Conservation (phyloP, 108 stramenopile genomes). For the Nannochloropsis salina region DNA sequence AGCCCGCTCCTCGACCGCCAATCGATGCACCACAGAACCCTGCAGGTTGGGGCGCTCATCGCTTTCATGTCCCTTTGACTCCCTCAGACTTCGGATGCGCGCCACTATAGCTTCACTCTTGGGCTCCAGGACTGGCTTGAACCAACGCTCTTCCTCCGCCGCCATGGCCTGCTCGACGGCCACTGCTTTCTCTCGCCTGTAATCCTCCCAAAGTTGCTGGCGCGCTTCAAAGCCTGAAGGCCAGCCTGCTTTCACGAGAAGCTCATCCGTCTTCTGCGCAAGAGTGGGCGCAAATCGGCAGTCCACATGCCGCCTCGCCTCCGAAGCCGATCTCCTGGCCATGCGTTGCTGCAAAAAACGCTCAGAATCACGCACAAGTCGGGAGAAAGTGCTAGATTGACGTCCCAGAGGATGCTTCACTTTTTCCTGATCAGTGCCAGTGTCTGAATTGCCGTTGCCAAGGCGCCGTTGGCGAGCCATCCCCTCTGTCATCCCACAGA, state of each 20-base stretch:
- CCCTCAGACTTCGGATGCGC: neutral
- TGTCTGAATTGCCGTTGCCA: neutral
- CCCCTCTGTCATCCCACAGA: neutral
- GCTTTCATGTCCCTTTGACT: neutral
- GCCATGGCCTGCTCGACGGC: neutral
- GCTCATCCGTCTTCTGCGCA: neutral
- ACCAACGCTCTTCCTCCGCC: neutral
- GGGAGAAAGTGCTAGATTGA: neutral
- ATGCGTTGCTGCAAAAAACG: slow-evolving; percentile 7
- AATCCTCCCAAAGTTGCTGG: neutral
- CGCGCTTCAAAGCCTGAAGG: slow-evolving; percentile 14
- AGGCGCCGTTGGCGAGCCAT: slow-evolving; percentile 10
- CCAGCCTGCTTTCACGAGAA: neutral
- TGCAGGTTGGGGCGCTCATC: neutral
- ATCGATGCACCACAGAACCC: neutral
- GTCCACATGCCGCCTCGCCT: neutral
- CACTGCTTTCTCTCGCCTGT: neutral
- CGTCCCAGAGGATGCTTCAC: too few species aligned
- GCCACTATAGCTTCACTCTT: neutral
- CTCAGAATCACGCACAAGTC: neutral
- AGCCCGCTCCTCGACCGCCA: neutral
- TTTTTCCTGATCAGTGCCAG: too few species aligned
- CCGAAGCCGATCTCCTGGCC: neutral
- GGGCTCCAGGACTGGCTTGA: neutral
- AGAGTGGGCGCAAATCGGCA: neutral